Percentiles rank a stretch among this genome's conserved stretches.
Evolutionary conservation across 306 rosid genomes (phyloP).

Genomic region (Hippophae gyantsensis): DNA sequence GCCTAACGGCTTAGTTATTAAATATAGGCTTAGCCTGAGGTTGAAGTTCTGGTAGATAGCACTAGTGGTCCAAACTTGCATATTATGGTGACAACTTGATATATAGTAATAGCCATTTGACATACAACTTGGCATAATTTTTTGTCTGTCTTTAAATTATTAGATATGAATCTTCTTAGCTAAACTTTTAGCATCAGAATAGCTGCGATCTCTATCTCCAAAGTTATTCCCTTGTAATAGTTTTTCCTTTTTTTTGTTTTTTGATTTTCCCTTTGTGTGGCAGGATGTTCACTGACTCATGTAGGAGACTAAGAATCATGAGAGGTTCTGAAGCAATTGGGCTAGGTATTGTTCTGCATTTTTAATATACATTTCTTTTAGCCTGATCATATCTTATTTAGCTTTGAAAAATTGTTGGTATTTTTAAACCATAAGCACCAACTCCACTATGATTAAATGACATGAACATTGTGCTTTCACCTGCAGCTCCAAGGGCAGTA

Average conservation of each 20-base stretch:
- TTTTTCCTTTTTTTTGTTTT: not conserved
- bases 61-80: not conserved
- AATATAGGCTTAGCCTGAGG: no score
- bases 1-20: no score
- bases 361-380: not conserved
- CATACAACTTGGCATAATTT: not conserved
- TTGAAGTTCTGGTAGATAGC: no score
- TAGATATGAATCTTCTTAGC: not conserved
- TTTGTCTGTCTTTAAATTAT: not conserved
- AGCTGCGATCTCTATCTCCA: not conserved
- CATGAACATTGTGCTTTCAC: slow-evolving; percentile 9
- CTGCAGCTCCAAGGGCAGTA: slow-evolving; percentile 84
- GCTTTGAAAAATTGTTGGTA: not conserved
- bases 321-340: slow-evolving; percentile 93
- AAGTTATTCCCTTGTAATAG: slow-evolving; percentile 1
- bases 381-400: not conserved
- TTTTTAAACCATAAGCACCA: not conserved
- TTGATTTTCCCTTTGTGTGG: not conserved
- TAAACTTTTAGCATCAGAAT: not conserved
- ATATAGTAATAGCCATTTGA: not conserved
- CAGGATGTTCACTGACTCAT: slow-evolving; percentile 82
- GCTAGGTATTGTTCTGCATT: slow-evolving; percentile 39
- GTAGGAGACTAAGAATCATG: slow-evolving; percentile 81
- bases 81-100: not conserved
- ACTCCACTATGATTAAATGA: not conserved